Conservation (phyloP, 345 rosid species). For the Hirschfeldia incana region DNA sequence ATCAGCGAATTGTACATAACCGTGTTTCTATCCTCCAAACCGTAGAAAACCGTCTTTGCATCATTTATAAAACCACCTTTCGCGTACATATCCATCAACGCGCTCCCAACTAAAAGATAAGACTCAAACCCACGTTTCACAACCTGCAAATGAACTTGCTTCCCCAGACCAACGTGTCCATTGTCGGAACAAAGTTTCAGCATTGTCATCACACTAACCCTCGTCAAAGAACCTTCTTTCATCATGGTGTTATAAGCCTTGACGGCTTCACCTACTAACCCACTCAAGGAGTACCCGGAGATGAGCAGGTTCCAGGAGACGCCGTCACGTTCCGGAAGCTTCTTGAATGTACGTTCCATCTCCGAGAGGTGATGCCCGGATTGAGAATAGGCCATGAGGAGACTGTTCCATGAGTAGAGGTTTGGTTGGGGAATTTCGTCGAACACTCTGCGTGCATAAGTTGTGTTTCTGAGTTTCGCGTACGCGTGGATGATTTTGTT, state of each 20-base stretch:
- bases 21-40: conserved; percentile 51
- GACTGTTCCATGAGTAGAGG: conserved; percentile 75
- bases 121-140: conserved; percentile 65
- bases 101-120: conserved; percentile 64
- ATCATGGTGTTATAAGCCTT: conserved; percentile 65
- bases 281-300: conserved; percentile 60
- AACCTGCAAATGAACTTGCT: conserved; percentile 76
- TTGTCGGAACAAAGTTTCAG: conserved; percentile 55
- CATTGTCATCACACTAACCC: conserved; percentile 80
- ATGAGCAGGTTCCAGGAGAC: conserved; percentile 86
- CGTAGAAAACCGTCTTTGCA: conserved; percentile 62
- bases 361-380: conserved; percentile 52
- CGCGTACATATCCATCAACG: conserved; percentile 84
- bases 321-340: conserved; percentile 65
- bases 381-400: conserved; percentile 74
- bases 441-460: conserved; percentile 69
- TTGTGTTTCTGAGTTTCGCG: conserved; percentile 42
- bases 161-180: conserved; percentile 53
- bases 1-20: conserved; percentile 77
- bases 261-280: conserved; percentile 52
- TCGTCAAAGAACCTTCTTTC: conserved; percentile 56
- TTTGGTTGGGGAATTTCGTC: conserved; percentile 61
- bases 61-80: conserved; percentile 59
- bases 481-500: conserved; percentile 57
- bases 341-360: conserved; percentile 53